Conservation (phyloP, 805 yeast species). For the Saturnispora sanitii region DNA sequence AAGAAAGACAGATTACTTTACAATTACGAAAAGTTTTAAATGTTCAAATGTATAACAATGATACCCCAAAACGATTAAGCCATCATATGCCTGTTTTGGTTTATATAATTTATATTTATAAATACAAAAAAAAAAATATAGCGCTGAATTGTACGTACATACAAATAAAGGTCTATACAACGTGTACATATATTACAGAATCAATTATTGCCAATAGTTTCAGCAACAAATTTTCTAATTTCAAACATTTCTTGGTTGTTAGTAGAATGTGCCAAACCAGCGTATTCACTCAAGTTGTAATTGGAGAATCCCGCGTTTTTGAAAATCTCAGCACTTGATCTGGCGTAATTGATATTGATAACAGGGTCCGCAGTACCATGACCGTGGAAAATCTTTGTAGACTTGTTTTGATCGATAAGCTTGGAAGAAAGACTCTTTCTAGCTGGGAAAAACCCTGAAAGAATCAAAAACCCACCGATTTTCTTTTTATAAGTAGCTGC, state of each 20-base stretch:
- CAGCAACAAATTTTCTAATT: conserved; percentile 34
- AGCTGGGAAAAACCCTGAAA: conserved; percentile 66
- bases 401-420: conserved; percentile 34
- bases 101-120: no score
- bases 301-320: conserved; percentile 35
- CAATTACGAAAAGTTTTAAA: no score
- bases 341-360: conserved; percentile 35
- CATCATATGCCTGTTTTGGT: no score
- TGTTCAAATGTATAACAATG: no score
- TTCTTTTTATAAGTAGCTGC: conserved; percentile 44
- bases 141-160: no score
- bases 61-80: no score
- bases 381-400: conserved; percentile 77
- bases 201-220: neutral
- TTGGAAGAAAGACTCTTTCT: conserved; percentile 18
- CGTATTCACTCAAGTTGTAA: conserved; percentile 44
- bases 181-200: no score
- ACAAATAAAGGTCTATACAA: no score
- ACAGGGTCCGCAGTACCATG: conserved; percentile 79
- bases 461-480: conserved; percentile 66
- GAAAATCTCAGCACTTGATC: conserved; percentile 35
- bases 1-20: no score
- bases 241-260: conserved; percentile 57
- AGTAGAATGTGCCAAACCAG: conserved; percentile 60
- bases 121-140: no score